Evolutionary conservation across 768 basidiomycete species (phyloP), one percentile per base, ranked within the genome.

Genomic region (Pulveroboletus sp.): DNA sequence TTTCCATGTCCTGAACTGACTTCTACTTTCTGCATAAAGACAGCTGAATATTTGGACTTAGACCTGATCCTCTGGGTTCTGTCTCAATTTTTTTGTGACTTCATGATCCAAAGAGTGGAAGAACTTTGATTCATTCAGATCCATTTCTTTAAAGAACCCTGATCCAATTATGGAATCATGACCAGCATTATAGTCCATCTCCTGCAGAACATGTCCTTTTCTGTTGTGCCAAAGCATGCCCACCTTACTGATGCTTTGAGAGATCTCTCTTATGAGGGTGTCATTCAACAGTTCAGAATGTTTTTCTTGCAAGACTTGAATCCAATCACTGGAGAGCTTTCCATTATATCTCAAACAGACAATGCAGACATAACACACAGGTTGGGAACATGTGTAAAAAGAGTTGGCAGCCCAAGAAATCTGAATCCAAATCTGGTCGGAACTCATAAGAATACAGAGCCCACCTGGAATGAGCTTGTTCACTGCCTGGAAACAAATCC

Each of bases 221-320:
- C 13, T 2, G 11, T 49, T 30, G 37, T 43, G 17, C 11, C 47
- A 1, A 49, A 53, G 38, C 22, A 53, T 5, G 0, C 26, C 8
- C 36, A 49, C 30, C 51, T 53, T 2, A 13, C 13, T 0, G 26
- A 45, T 16, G 47, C 51, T 2, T 13, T 53, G 11, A 44, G n/a
- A 30, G 51, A 53, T 27, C 16, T 53, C 5, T 43, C 24, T 1
- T 44, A 43, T 14, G 22, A 53, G 20, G 51, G 47, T 0, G 26
- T 53, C 13, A 44, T 48, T 16, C 46, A 53, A 6, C 23, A 43
- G 1, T 53, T 53, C 2, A 27, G 51, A 12, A 38, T 44, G 12
- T 45, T 53, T 24, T 53, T 53, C 47, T 17, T 53, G 27, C 51
- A 49, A 14, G 51, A 53, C 29, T 11, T 53, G 38, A 23, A 53